Evolutionary conservation across 139 green algal species (phyloP), one percentile per base, ranked within the genome.

Genomic region (Yamagishiella unicocca): DNA sequence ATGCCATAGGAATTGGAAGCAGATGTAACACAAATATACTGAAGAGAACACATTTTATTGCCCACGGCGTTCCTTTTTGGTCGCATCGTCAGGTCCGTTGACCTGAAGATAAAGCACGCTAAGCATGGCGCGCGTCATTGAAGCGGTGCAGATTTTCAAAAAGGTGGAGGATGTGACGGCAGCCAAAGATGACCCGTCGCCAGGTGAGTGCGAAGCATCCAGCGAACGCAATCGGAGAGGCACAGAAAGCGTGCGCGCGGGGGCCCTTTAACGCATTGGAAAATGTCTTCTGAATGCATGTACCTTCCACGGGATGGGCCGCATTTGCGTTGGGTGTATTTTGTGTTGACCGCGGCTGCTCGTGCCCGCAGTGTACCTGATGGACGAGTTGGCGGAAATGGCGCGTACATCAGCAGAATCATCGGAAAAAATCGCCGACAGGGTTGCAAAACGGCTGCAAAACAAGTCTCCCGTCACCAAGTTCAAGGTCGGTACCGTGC

Each of bases 281-380:
- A 9, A 21, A 73, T 25, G 64, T 73, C 50, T 17, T 58, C 14
- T 12, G 50, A 58, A 25, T 58, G 50, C 14, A n/a, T n/a, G n/a
- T n/a, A n/a, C n/a, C n/a, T n/a, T n/a, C n/a, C n/a, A n/a, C n/a
- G 14, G 17, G 50, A 58, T 58, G 50, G 50, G 17, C 50, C 17
- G 50, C 50, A 58, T 58, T 25, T 12, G 50, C 50, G 50, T 58
- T 58, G 50, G 14, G 17, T 58, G 50, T 58, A 58, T 58, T 12
- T 58, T 58, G 50, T 17, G 50, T 25, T 58, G 50, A 58, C 17
- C 17, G n/a, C n/a, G n/a, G n/a, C n/a, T n/a, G n/a, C n/a, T n/a
- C n/a, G n/a, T n/a, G n/a, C 9, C 19, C 78, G 70, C 92, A 97
- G 95, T 98, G 37, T 98, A 97, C 64, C 76, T 97, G 22, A 89